These are phyloP conservation scores for Ashbya aceris DNA, from an alignment of 1,139 yeast species.

Conservation along the genomic window DNA sequence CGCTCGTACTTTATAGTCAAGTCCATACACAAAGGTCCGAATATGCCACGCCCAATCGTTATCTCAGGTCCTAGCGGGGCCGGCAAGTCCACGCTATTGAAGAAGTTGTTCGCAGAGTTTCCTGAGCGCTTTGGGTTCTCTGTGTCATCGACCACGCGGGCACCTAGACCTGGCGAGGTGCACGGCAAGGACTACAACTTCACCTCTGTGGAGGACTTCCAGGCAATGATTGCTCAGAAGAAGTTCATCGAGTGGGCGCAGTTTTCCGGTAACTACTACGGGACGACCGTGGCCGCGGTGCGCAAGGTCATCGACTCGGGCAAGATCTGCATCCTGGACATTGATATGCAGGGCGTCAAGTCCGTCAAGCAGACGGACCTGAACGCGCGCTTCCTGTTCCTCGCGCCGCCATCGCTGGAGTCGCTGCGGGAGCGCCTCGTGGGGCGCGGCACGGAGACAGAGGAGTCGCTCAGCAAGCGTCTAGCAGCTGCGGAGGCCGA, in stretches of 20 bases:
- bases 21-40: slow-evolving; percentile 1
- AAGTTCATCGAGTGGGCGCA: slow-evolving; percentile 97
- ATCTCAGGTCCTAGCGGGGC: slow-evolving; percentile 96
- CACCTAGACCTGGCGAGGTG: slow-evolving; percentile 84
- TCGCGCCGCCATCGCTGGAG: slow-evolving; percentile 89
- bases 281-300: slow-evolving; percentile 82
- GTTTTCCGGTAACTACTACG: slow-evolving; percentile 94
- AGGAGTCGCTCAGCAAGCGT: slow-evolving; percentile 75
- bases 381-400: slow-evolving; percentile 75
- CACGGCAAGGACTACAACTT: slow-evolving; percentile 88
- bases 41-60: slow-evolving; percentile 70
- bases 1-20: not conserved
- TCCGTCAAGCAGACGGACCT: slow-evolving; percentile 74
- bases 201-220: slow-evolving; percentile 67
- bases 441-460: slow-evolving; percentile 91
- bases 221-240: slow-evolving; percentile 57
- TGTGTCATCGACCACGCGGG: slow-evolving; percentile 87
- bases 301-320: slow-evolving; percentile 45
- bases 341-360: slow-evolving; percentile 98
- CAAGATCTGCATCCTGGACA: slow-evolving; percentile 80
- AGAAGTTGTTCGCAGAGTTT: slow-evolving; percentile 79
- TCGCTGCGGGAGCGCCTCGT: slow-evolving; percentile 61
- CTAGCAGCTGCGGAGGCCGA: slow-evolving; percentile 80
- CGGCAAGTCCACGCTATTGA: slow-evolving; percentile 89
- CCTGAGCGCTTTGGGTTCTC: slow-evolving; percentile 90